phyloP scores from a whole-genome alignment of 768 basidiomycete genomes.

The Ramaria sp. region DNA sequence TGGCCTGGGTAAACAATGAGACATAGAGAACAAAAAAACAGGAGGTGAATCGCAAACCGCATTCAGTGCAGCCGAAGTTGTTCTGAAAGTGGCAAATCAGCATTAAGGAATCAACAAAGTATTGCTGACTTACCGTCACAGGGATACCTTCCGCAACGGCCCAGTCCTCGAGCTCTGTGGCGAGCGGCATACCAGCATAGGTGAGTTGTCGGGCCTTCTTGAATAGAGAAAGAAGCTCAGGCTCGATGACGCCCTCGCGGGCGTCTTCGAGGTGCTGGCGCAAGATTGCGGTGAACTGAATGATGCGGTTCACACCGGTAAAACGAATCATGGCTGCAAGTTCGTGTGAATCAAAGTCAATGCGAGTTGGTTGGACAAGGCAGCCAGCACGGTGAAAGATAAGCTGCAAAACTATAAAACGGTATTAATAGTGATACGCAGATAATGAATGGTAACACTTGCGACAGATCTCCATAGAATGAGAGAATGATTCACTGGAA shows the following conservation, averaged over 20 bases:
- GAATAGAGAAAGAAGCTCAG: constrained; percentile 49
- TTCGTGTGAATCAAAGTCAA: constrained; percentile 57
- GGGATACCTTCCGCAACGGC: constrained; percentile 53
- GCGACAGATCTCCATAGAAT: constrained; percentile 66
- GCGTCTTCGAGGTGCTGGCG: constrained; percentile 50
- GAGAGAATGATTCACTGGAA: constrained; percentile 74
- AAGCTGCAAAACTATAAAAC: constrained; percentile 52
- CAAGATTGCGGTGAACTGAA: constrained; percentile 66
- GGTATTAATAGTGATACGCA: constrained; percentile 16
- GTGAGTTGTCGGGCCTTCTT: constrained; percentile 49
- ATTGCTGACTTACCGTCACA: constrained; percentile 39
- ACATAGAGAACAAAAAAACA: neutral
- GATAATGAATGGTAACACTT: constrained; percentile 23
- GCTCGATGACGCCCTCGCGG: constrained; percentile 30
- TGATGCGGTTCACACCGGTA: constrained; percentile 61
- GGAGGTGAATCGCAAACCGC: constrained; percentile 49
- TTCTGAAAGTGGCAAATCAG: constrained; percentile 35
- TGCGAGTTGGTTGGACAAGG: constrained; percentile 56
- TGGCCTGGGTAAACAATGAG: neutral
- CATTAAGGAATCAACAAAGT: constrained; percentile 7
- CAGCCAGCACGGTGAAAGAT: constrained; percentile 63
- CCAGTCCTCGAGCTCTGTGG: constrained; percentile 61
- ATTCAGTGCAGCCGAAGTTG: constrained; percentile 74
- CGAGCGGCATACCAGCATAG: constrained; percentile 54
- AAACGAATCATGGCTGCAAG: constrained; percentile 58